Percentiles rank a stretch among this genome's conserved stretches.
These are phyloP conservation scores for Cytospora leucostoma DNA, from an alignment of 2,329 filamentous ascomycete genomes.

Conservation along the genomic window DNA sequence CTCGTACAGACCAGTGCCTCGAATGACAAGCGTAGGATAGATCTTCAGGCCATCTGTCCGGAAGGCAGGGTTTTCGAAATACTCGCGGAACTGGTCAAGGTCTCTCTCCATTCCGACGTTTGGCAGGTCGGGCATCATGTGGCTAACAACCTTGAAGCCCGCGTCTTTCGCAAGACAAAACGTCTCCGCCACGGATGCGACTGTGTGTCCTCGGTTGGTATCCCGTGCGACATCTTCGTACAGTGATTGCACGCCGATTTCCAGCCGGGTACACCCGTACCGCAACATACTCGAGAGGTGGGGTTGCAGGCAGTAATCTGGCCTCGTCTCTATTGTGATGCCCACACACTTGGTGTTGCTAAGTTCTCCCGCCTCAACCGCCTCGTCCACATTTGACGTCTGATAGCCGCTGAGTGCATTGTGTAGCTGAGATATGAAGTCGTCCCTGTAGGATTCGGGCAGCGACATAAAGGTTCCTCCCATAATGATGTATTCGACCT, in stretches of 20 bases:
- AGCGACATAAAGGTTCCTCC: slow-evolving; percentile 99
- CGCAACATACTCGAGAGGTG: slow-evolving; percentile 94
- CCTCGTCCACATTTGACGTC: slow-evolving; percentile 91
- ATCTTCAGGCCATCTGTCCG: slow-evolving; percentile 97
- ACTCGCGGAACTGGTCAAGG: slow-evolving; percentile 94
- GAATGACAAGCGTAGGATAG: slow-evolving; percentile 95
- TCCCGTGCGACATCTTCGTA: slow-evolving; percentile 99
- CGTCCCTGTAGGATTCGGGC: slow-evolving; percentile 82
- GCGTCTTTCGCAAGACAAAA: slow-evolving; percentile 98
- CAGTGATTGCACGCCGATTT: slow-evolving; percentile 92
- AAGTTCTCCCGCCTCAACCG: slow-evolving; percentile 91
- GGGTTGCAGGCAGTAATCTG: slow-evolving; percentile 95
- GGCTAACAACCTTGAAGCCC: slow-evolving; percentile 97
- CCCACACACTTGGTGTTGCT: slow-evolving; percentile 97
- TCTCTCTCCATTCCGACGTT: slow-evolving; percentile 99
- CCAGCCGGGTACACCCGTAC: slow-evolving; percentile 94
- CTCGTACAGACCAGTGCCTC: slow-evolving; percentile 94
- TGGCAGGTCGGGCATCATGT: slow-evolving; percentile 99
- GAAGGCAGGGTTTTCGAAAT: slow-evolving; percentile 96
- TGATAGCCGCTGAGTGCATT: slow-evolving; percentile 97
- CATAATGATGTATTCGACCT: slow-evolving; percentile 99
- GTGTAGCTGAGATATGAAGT: slow-evolving; percentile 93
- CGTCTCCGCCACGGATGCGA: slow-evolving; percentile 91
- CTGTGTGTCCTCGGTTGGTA: slow-evolving; percentile 95
- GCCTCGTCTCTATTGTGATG: slow-evolving; percentile 96